Evolutionary conservation across 352 stramenopile species (phyloP).

Genomic region (Globisporangium cederbergense): DNA sequence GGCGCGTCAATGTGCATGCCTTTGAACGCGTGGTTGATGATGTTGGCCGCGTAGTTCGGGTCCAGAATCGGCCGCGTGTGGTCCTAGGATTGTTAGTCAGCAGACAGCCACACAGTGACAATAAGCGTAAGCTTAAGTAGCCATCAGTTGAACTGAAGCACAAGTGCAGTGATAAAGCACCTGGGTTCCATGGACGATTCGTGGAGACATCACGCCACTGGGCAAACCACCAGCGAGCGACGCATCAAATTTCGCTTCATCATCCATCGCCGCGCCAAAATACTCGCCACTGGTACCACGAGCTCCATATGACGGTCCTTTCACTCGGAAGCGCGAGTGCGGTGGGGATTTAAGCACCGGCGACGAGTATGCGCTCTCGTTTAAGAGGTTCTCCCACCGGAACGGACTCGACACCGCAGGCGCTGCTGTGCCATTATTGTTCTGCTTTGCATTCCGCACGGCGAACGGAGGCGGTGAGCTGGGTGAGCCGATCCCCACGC

Average conservation of each 20-base stretch:
- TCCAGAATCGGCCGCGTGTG: constrained; percentile 26
- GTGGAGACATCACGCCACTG: constrained; percentile 36
- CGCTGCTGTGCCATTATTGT: background rate
- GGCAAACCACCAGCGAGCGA: constrained; percentile 27
- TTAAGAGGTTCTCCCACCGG: constrained; percentile 60
- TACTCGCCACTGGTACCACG: constrained; percentile 12
- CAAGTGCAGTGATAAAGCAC: constrained; percentile 8
- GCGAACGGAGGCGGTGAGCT: constrained; percentile 72
- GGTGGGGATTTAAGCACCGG: constrained; percentile 48
- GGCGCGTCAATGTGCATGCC: constrained; percentile 41
- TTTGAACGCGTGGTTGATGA: constrained; percentile 71
- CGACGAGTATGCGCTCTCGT: constrained; percentile 56
- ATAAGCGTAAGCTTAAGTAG: too few relatives aligned
- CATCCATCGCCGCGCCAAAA: constrained; percentile 30
- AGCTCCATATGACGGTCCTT: background rate
- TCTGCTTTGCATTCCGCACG: constrained; percentile 18
- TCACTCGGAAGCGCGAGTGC: constrained; percentile 15
- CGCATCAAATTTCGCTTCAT: constrained; percentile 27
- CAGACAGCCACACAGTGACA: background rate
- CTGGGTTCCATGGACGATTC: constrained; percentile 36
- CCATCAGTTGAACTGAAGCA: too few relatives aligned
- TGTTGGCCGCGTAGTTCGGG: constrained; percentile 42
- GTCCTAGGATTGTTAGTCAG: constrained; percentile 5
- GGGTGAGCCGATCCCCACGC: constrained; percentile 35
- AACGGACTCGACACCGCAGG: constrained; percentile 39